Evolutionary conservation across 805 yeast species (phyloP).

Genomic region (Saturnispora dispora): DNA sequence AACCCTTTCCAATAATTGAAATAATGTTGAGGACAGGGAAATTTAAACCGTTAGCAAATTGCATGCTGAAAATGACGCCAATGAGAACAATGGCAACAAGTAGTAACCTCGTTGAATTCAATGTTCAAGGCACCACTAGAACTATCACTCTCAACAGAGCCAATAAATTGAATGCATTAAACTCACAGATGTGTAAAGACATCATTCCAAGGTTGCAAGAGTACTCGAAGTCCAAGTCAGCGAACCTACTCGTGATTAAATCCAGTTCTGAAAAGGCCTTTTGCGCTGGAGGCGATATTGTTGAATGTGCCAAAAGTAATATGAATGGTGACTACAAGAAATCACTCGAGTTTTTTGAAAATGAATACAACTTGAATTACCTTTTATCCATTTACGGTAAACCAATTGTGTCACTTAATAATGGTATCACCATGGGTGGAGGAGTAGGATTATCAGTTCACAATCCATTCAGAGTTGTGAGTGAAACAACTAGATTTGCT

Average conservation of each 20-base stretch:
- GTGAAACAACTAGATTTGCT: slow-evolving; percentile 83
- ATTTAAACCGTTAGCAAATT: neutral
- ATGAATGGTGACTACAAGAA: slow-evolving; percentile 34
- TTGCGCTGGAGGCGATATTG: slow-evolving; percentile 96
- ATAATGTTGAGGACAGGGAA: neutral
- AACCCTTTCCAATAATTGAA: neutral
- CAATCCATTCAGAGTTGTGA: slow-evolving; percentile 87
- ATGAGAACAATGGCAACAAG: slow-evolving; percentile 18
- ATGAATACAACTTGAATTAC: slow-evolving; percentile 77
- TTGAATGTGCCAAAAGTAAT: slow-evolving; percentile 61
- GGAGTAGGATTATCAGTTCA: slow-evolving; percentile 91
- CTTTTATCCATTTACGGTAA: slow-evolving; percentile 73
- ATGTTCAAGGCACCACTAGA: slow-evolving; percentile 56
- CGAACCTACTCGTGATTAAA: slow-evolving; percentile 58
- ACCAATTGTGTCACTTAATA: slow-evolving; percentile 78
- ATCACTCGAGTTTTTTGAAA: slow-evolving; percentile 59
- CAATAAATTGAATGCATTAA: slow-evolving; percentile 75
- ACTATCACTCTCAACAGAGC: slow-evolving; percentile 72
- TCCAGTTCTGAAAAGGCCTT: slow-evolving; percentile 63
- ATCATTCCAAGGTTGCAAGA: slow-evolving; percentile 69
- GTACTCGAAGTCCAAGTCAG: slow-evolving; percentile 58
- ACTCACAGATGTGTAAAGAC: slow-evolving; percentile 61
- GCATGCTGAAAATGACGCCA: neutral
- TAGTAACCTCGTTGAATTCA: slow-evolving; percentile 42
- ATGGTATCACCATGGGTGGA: slow-evolving; percentile 97